Percentiles rank a stretch among this genome's conserved stretches.
Evolutionary conservation across 345 rosid genomes (phyloP).

Genomic region (Gossypium mustelinum): DNA sequence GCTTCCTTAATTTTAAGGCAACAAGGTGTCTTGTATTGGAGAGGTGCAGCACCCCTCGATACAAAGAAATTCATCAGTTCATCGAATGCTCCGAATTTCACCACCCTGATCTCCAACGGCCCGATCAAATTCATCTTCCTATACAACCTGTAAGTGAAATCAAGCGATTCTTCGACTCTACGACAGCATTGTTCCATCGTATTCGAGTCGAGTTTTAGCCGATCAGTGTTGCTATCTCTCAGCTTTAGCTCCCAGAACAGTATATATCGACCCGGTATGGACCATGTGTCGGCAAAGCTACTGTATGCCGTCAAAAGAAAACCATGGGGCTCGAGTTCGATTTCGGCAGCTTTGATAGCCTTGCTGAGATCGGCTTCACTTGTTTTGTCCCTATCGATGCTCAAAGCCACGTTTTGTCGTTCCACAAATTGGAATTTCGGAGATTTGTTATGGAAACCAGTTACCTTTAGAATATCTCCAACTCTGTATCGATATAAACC

Average conservation of each 20-base stretch:
- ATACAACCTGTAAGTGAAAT: conserved; percentile 26
- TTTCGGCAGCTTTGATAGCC: conserved; percentile 42
- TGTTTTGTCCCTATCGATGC: conserved; percentile 54
- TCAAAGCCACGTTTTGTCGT: conserved; percentile 46
- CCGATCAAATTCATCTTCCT: conserved; percentile 51
- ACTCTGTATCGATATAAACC: conserved; percentile 42
- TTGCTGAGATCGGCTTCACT: conserved; percentile 54
- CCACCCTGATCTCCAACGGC: conserved; percentile 53
- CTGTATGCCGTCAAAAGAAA: conserved; percentile 45
- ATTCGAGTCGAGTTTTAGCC: background rate
- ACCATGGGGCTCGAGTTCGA: conserved; percentile 38
- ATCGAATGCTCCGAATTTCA: conserved; percentile 43
- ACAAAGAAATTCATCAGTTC: conserved; percentile 58
- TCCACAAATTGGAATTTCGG: conserved; percentile 56
- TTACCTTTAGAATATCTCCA: conserved; percentile 42
- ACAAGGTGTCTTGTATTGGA: conserved; percentile 59
- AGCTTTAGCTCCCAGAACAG: conserved; percentile 52
- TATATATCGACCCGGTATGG: conserved; percentile 57
- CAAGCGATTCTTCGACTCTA: conserved; percentile 43
- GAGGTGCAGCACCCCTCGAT: conserved; percentile 49
- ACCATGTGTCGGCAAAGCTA: conserved; percentile 39
- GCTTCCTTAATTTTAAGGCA: conserved; percentile 45
- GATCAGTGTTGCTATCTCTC: conserved; percentile 12
- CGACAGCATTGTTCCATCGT: conserved; percentile 43
- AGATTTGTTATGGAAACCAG: conserved; percentile 48